These are phyloP conservation scores for Paecilomyces sp. DNA, from an alignment of 2,329 filamentous ascomycete genomes.

Conservation along the genomic window DNA sequence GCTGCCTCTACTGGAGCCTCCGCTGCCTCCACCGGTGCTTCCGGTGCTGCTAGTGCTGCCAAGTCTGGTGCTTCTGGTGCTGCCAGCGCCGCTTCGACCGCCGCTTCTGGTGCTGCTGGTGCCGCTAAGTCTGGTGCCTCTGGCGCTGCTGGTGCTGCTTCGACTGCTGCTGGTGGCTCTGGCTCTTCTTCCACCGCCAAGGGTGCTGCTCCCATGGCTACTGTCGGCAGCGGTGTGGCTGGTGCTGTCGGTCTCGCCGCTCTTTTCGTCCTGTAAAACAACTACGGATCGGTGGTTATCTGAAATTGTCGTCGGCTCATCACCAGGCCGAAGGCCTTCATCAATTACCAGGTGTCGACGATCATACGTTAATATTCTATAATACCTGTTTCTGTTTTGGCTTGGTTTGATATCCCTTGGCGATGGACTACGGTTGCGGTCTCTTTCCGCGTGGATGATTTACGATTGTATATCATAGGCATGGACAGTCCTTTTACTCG, in stretches of 20 bases:
- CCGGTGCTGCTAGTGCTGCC: constrained; percentile 8
- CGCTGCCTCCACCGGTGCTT: constrained; percentile 9
- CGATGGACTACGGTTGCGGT: neutral
- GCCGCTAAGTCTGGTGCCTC: constrained; percentile 4
- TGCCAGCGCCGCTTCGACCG: neutral
- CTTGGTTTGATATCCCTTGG: neutral
- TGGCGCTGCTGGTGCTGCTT: constrained; percentile 6
- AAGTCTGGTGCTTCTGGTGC: constrained; percentile 9
- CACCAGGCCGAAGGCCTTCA: neutral
- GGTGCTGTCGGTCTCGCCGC: constrained; percentile 37
- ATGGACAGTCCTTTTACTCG: neutral
- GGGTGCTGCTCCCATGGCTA: constrained; percentile 22
- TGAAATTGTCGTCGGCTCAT: neutral
- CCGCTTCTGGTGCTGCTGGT: constrained; percentile 2
- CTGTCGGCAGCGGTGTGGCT: constrained; percentile 23
- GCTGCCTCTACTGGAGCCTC: constrained; percentile 7
- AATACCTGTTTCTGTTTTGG: neutral
- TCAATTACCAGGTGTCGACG: neutral
- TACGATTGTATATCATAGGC: neutral
- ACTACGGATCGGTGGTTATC: neutral
- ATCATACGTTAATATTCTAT: neutral
- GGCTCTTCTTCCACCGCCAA: constrained; percentile 9
- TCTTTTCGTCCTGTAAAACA: constrained; percentile 31
- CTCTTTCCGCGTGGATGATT: neutral
- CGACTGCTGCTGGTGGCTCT: constrained; percentile 5